Evolutionary conservation across 352 stramenopile genomes (phyloP).

Genomic region (Phytophthora hibernalis): DNA sequence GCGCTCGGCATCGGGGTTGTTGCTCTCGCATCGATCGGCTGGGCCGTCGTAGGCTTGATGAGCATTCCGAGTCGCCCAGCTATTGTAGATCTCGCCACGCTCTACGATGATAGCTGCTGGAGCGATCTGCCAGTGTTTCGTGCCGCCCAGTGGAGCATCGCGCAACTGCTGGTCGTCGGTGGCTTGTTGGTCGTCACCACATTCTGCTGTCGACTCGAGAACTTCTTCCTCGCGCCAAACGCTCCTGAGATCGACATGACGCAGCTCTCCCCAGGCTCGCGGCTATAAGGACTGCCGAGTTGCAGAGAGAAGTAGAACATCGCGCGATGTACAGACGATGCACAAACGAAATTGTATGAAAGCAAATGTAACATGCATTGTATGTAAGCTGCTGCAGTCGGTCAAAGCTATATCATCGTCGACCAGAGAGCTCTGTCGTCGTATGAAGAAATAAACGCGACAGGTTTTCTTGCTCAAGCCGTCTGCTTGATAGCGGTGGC

Average conservation of each 20-base stretch:
- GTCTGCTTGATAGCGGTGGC: conserved; percentile 83
- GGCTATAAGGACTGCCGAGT: neutral
- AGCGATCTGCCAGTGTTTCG: conserved; percentile 13
- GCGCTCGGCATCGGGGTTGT: conserved; percentile 28
- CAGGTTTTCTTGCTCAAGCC: conserved; percentile 33
- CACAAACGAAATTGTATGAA: conserved; percentile 12
- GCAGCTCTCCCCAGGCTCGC: conserved; percentile 46
- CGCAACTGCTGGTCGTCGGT: conserved; percentile 44
- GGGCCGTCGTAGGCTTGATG: conserved; percentile 31
- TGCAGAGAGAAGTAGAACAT: neutral
- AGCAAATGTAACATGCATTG: conserved; percentile 36
- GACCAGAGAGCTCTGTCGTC: conserved; percentile 9
- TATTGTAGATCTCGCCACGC: neutral
- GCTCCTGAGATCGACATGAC: conserved; percentile 40
- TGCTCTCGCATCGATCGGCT: conserved; percentile 29
- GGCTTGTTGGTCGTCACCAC: conserved; percentile 48
- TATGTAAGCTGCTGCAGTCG: conserved; percentile 13
- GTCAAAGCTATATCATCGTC: neutral
- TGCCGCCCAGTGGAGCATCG: conserved; percentile 30
- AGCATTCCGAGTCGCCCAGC: conserved; percentile 12
- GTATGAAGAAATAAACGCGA: conserved; percentile 23
- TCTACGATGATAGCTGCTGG: conserved; percentile 12
- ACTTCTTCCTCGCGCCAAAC: conserved; percentile 50
- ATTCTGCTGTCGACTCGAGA: conserved; percentile 63
- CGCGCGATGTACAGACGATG: neutral